Conservation (phyloP, 257 asterid species). For the Buddleja alternifolia region DNA sequence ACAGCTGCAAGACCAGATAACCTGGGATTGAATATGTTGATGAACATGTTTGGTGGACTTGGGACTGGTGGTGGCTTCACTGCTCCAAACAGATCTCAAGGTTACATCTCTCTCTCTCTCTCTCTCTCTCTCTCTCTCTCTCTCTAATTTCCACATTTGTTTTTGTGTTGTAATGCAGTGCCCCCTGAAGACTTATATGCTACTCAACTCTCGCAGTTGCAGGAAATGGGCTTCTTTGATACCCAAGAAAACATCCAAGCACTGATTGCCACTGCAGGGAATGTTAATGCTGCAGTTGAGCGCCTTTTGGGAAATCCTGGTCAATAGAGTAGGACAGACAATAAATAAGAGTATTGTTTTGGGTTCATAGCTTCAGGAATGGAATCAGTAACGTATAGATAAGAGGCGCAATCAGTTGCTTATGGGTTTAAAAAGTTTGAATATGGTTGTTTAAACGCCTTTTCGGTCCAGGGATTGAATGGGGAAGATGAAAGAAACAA, state of each 20-base stretch:
- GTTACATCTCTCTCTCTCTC: conserved; percentile 13
- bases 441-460: background rate
- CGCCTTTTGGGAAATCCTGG: conserved; percentile 41
- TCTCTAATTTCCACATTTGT: background rate
- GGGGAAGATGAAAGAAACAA: background rate
- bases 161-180: conserved; percentile 19
- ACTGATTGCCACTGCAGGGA: conserved; percentile 39
- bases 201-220: conserved; percentile 41
- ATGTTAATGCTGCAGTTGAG: conserved; percentile 43
- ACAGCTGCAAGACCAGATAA: background rate
- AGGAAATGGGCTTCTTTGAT: conserved; percentile 47
- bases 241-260: conserved; percentile 41
- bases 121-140: background rate
- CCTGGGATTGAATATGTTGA: conserved; percentile 24
- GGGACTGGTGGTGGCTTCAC: conserved; percentile 34
- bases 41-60: conserved; percentile 41
- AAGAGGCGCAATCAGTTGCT: background rate
- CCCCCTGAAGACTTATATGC: conserved; percentile 48
- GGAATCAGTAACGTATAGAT: background rate
- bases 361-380: background rate
- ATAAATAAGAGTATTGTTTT: no score
- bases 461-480: background rate
- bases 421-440: background rate
- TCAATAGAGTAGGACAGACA: background rate
- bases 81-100: conserved; percentile 26